Percentiles rank a stretch among this genome's conserved stretches.
Conservation (phyloP, 331 rosid genomes). For the Spiraea crenata region DNA sequence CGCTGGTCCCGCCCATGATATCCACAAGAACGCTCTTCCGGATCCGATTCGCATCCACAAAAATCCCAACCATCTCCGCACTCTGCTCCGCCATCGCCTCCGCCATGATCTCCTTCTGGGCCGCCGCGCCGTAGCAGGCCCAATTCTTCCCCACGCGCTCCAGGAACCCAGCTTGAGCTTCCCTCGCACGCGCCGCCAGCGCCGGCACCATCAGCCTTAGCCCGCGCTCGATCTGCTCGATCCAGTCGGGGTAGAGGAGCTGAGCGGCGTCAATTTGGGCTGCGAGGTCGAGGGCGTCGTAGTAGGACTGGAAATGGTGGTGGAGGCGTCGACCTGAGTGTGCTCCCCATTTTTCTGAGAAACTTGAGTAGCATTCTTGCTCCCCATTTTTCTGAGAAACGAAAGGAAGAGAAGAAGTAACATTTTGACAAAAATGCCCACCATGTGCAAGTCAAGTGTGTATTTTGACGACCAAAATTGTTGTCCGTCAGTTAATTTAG, state of each 20-base stretch:
- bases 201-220: constrained; percentile 45
- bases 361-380: no score
- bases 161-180: constrained; percentile 44
- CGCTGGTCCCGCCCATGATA: constrained; percentile 43
- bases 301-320: constrained; percentile 71
- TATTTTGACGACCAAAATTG: no score
- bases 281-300: constrained; percentile 62
- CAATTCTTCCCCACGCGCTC: constrained; percentile 39
- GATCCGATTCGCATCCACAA: constrained; percentile 62
- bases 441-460: no score
- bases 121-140: constrained; percentile 27
- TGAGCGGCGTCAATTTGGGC: constrained; percentile 42
- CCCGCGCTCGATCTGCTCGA: constrained; percentile 49
- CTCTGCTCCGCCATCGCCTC: constrained; percentile 38
- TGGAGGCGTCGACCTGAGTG: constrained; percentile 67
- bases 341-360: no score
- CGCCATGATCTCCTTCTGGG: constrained; percentile 26
- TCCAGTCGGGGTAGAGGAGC: constrained; percentile 53
- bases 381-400: no score
- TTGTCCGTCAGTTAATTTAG: no score
- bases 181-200: constrained; percentile 25
- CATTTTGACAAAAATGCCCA: no score
- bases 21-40: constrained; percentile 60
- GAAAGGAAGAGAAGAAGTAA: no score
- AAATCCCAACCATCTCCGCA: constrained; percentile 56